Percentiles rank a stretch among this genome's conserved stretches.
Evolutionary conservation across 176 grass and related monocot species (phyloP).

Genomic region (Bolboschoenus planiculmis): DNA sequence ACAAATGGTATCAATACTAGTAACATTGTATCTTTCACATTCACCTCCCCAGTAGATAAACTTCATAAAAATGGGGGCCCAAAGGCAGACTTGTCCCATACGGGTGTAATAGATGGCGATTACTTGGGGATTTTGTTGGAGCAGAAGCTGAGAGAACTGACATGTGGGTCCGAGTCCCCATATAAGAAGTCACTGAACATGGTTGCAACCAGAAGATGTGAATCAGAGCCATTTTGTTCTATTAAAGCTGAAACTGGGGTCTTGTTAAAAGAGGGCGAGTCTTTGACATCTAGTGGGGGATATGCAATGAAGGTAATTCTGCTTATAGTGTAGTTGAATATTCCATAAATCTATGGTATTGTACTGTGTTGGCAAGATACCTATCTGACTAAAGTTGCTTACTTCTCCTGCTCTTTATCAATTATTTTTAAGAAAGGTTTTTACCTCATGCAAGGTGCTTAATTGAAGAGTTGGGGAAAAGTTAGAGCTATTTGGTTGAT

Average conservation of each 20-base stretch:
- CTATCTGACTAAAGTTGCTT: background rate
- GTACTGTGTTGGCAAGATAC: background rate
- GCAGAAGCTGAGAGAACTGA: conserved; percentile 74
- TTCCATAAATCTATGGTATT: background rate
- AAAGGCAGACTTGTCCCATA: background rate
- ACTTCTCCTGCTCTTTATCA: background rate
- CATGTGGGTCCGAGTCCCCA: conserved; percentile 44
- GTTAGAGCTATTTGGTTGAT: background rate
- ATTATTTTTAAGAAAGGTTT: background rate
- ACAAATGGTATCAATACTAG: conserved; percentile 27
- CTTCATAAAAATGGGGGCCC: background rate
- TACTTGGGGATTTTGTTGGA: conserved; percentile 80
- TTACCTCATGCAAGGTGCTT: background rate
- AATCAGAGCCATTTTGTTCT: conserved; percentile 38
- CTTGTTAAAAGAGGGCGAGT: conserved; percentile 19
- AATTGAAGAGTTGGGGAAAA: background rate
- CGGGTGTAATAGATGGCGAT: conserved; percentile 59
- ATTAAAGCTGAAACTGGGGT: conserved; percentile 37
- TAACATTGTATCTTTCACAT: conserved; percentile 93
- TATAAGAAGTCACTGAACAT: conserved; percentile 45
- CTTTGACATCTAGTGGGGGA: conserved; percentile 36
- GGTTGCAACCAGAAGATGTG: conserved; percentile 39
- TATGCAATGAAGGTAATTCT: conserved; percentile 21
- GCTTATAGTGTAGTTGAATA: background rate
- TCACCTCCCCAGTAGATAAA: conserved; percentile 84